A percentile compares a stretch with the other conserved stretches of the same genome.
Conservation (phyloP, 768 basidiomycete species). For the Rhodosporidiobolus sp. region DNA sequence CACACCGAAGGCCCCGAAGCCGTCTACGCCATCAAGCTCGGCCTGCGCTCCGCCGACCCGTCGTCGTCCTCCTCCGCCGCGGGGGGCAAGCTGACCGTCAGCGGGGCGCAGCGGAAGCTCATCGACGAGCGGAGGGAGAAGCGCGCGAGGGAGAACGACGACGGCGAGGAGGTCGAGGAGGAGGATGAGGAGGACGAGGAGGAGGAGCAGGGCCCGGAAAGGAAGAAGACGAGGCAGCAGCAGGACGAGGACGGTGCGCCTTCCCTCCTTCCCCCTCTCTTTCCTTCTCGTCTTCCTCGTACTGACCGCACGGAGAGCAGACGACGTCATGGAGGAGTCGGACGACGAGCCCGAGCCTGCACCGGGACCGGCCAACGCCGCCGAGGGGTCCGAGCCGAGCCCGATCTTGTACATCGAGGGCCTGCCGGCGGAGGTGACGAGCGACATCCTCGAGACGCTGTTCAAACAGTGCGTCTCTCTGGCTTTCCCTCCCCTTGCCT, state of each 20-base stretch:
- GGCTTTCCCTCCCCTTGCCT: background rate
- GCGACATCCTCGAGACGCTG: conserved; percentile 76
- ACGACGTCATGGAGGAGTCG: conserved; percentile 41
- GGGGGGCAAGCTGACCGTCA: conserved; percentile 49
- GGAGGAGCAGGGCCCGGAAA: conserved; percentile 54
- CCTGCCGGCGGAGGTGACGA: conserved; percentile 83
- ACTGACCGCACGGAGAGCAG: background rate
- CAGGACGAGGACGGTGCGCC: conserved; percentile 61
- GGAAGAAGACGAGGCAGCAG: conserved; percentile 67
- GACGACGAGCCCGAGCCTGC: conserved; percentile 50
- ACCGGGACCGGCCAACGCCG: conserved; percentile 56
- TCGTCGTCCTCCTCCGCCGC: conserved; percentile 6
- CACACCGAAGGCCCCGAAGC: conserved; percentile 61
- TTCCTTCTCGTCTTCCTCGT: background rate
- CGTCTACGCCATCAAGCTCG: conserved; percentile 48
- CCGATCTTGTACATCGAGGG: conserved; percentile 71
- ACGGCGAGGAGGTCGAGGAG: conserved; percentile 52
- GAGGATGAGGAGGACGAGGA: conserved; percentile 55
- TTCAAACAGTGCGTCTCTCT: conserved; percentile 84
- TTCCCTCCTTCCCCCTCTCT: background rate
- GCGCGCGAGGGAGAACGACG: conserved; percentile 59
- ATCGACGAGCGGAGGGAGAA: conserved; percentile 47
- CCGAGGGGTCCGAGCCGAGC: conserved; percentile 50
- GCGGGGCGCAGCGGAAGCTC: conserved; percentile 54
- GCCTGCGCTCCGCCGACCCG: conserved; percentile 51